Conservation (phyloP, 768 basidiomycete species). For the Russula dissimulans region DNA sequence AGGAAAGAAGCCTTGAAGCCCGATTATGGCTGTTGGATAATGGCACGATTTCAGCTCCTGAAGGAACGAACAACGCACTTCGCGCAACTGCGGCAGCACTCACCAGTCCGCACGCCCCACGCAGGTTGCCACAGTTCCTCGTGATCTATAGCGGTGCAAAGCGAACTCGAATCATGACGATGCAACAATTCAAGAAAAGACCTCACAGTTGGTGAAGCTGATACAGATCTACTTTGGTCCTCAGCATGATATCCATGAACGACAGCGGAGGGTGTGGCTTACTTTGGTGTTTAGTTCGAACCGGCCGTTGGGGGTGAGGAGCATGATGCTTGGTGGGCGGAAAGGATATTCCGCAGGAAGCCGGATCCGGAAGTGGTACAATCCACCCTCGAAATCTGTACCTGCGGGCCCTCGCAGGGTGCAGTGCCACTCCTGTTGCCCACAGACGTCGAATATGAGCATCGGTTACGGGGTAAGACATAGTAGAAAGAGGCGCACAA, state of each 20-base stretch:
- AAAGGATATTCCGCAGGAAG: conserved; percentile 94
- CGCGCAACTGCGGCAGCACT: conserved; percentile 16
- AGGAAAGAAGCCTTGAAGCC: conserved; percentile 83
- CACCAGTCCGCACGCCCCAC: conserved; percentile 94
- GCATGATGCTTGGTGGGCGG: conserved; percentile 89
- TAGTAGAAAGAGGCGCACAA: conserved; percentile 41
- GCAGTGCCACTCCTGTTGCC: conserved; percentile 82
- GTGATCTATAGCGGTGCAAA: conserved; percentile 51
- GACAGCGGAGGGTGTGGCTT: conserved; percentile 16
- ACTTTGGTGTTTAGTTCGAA: conserved; percentile 97
- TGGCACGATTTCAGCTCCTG: background rate
- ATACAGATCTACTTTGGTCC: conserved; percentile 65
- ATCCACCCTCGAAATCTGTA: conserved; percentile 87
- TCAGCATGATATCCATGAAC: background rate
- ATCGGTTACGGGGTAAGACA: background rate
- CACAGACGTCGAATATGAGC: conserved; percentile 8
- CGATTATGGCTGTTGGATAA: conserved; percentile 57
- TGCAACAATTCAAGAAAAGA: conserved; percentile 19
- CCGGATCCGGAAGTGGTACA: conserved; percentile 92
- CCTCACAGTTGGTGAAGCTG: conserved; percentile 81
- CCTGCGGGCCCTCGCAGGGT: conserved; percentile 84
- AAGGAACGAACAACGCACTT: background rate
- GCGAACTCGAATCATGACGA: conserved; percentile 2
- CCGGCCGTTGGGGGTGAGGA: conserved; percentile 94
- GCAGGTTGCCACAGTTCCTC: conserved; percentile 97